phyloP scores from a whole-genome alignment of 768 basidiomycete genomes.

The Cubamyces sp. region DNA sequence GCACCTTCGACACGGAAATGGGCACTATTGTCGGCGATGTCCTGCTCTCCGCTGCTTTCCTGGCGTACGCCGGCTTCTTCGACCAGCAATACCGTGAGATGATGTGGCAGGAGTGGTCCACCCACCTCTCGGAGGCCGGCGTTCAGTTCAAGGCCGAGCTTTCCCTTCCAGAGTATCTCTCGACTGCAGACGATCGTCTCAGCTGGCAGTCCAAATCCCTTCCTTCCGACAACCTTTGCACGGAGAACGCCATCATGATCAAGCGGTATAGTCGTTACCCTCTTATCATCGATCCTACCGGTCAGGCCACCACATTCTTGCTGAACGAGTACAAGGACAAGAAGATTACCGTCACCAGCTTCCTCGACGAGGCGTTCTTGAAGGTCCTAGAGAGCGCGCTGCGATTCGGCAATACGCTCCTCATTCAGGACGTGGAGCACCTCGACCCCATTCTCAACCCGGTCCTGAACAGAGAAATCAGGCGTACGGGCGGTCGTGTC shows the following conservation, averaged over 20 bases:
- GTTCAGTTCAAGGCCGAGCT: constrained; percentile 93
- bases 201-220: constrained; percentile 95
- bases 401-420: constrained; percentile 95
- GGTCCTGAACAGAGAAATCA: constrained; percentile 95
- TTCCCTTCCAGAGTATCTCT: constrained; percentile 92
- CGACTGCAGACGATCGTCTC: constrained; percentile 94
- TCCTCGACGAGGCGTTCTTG: constrained; percentile 98
- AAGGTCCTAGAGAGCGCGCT: constrained; percentile 98
- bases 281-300: constrained; percentile 96
- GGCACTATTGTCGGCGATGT: constrained; percentile 98
- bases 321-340: constrained; percentile 94
- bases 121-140: constrained; percentile 85
- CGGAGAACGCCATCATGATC: constrained; percentile 99
- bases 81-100: constrained; percentile 97
- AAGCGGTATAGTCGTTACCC: constrained; percentile 98
- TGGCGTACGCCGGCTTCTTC: constrained; percentile 98
- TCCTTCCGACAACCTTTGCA: constrained; percentile 94
- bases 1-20: constrained; percentile 97
- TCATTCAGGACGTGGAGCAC: constrained; percentile 98
- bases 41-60: constrained; percentile 91
- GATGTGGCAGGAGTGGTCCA: constrained; percentile 96
- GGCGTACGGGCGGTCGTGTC: constrained; percentile 95
- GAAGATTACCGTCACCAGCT: constrained; percentile 98
- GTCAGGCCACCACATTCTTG: constrained; percentile 93
- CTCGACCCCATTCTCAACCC: constrained; percentile 97